Percentiles rank a stretch among this genome's conserved stretches.
phyloP scores from a whole-genome alignment of 805 yeast genomes.

The Schizosaccharomyces lindneri region DNA sequence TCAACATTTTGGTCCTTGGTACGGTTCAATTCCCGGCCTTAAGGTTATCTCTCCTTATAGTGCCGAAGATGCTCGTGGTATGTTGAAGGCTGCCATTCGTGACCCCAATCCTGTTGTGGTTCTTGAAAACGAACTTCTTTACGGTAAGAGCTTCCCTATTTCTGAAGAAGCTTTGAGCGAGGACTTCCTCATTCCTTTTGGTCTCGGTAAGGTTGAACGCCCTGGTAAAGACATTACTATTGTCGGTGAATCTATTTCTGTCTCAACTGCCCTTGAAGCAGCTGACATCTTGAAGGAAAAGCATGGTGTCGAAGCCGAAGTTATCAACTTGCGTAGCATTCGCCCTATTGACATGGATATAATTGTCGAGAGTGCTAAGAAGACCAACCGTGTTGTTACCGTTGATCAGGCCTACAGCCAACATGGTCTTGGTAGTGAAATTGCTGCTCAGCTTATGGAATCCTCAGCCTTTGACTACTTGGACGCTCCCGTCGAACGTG shows the following conservation, averaged over 20 bases:
- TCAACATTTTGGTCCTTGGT: conserved; percentile 94
- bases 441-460: conserved; percentile 94
- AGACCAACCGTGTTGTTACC: conserved; percentile 86
- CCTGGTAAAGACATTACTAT: conserved; percentile 79
- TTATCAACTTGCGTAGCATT: conserved; percentile 82
- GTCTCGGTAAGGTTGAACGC: conserved; percentile 84
- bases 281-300: conserved; percentile 68
- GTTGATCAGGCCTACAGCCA: conserved; percentile 97
- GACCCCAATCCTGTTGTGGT: conserved; percentile 96
- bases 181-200: conserved; percentile 79
- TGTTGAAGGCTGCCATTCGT: conserved; percentile 85
- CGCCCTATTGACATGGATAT: conserved; percentile 85
- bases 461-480: conserved; percentile 92
- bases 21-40: conserved; percentile 92
- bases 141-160: conserved; percentile 76
- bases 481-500: conserved; percentile 96
- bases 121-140: conserved; percentile 83
- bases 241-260: conserved; percentile 81
- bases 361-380: conserved; percentile 68
- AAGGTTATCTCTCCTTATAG: conserved; percentile 90
- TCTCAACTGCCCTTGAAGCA: conserved; percentile 62
- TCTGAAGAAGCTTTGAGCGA: conserved; percentile 70
- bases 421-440: conserved; percentile 96
- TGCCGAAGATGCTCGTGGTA: conserved; percentile 88
- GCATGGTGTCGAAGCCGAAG: conserved; percentile 76